These are phyloP conservation scores for Penicillium flavigenum DNA, from an alignment of 495 filamentous ascomycete species.

Conservation along the genomic window DNA sequence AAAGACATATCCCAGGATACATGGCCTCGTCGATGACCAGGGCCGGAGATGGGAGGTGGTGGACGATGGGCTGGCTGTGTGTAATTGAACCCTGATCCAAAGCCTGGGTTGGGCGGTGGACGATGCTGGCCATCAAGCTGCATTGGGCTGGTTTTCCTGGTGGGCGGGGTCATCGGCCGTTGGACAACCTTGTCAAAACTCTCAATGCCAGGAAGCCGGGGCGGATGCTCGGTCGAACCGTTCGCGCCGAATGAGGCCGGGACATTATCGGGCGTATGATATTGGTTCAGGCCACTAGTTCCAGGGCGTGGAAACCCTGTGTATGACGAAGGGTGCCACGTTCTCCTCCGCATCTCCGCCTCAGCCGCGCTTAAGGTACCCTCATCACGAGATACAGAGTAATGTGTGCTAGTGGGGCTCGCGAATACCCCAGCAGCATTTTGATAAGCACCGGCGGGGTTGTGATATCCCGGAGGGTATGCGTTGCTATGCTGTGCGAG, in stretches of 20 bases:
- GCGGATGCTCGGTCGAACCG: conserved; percentile 47
- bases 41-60: conserved; percentile 47
- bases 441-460: conserved; percentile 47
- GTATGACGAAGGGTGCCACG: conserved; percentile 85
- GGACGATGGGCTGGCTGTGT: conserved; percentile 49
- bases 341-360: conserved; percentile 75
- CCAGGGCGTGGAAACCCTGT: conserved; percentile 56
- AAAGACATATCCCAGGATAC: conserved; percentile 75
- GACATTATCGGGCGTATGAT: conserved; percentile 60
- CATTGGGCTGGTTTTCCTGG: conserved; percentile 66
- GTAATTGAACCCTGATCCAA: conserved; percentile 45
- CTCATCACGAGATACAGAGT: conserved; percentile 65
- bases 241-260: conserved; percentile 52
- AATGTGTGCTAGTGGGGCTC: conserved; percentile 70
- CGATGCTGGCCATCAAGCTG: conserved; percentile 55
- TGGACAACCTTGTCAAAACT: conserved; percentile 73
- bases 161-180: conserved; percentile 60
- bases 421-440: conserved; percentile 58
- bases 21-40: conserved; percentile 60
- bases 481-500: conserved; percentile 59
- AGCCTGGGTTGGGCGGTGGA: conserved; percentile 33
- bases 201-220: conserved; percentile 83
- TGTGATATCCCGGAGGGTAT: conserved; percentile 56
- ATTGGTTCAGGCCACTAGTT: conserved; percentile 58
- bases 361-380: conserved; percentile 59